Evolutionary conservation across 768 basidiomycete species (phyloP).

Genomic region (Boletus vermiculosoides): DNA sequence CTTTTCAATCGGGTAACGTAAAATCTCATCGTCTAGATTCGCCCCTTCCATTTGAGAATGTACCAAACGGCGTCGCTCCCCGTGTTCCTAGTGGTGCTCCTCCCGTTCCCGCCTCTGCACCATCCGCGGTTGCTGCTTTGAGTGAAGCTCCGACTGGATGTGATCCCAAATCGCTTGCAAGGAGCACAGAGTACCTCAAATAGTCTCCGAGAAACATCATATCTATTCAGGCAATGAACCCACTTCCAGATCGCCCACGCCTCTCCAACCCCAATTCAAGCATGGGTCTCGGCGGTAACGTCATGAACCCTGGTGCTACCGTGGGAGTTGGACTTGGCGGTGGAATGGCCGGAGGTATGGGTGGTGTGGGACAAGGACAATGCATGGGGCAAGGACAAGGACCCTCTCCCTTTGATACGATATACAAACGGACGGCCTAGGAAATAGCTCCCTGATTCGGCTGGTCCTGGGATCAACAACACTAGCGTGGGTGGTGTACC

Average conservation of each 20-base stretch:
- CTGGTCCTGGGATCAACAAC: constrained; percentile 37
- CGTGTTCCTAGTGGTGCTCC: constrained; percentile 56
- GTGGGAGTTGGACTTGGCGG: constrained; percentile 13
- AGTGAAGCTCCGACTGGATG: constrained; percentile 77
- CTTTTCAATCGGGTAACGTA: not conserved
- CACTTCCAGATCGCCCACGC: constrained; percentile 83
- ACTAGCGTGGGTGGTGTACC: constrained; percentile 34
- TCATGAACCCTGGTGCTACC: constrained; percentile 17
- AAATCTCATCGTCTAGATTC: constrained; percentile 51
- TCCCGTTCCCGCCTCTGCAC: constrained; percentile 19
- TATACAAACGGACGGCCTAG: constrained; percentile 80
- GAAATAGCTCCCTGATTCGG: constrained; percentile 73
- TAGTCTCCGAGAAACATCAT: constrained; percentile 98
- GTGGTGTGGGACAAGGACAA: constrained; percentile 17
- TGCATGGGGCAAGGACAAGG: constrained; percentile 22
- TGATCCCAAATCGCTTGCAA: constrained; percentile 93
- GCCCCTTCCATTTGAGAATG: constrained; percentile 67
- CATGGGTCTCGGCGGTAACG: constrained; percentile 20
- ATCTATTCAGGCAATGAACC: constrained; percentile 96
- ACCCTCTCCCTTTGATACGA: constrained; percentile 61
- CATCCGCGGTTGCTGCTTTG: constrained; percentile 44
- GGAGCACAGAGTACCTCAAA: constrained; percentile 95
- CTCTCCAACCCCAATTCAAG: constrained; percentile 47
- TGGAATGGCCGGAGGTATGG: too few relatives aligned
- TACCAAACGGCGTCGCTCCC: constrained; percentile 58